phyloP scores from a whole-genome alignment of 352 stramenopile genomes.

The Paralagenidium karlingii region DNA sequence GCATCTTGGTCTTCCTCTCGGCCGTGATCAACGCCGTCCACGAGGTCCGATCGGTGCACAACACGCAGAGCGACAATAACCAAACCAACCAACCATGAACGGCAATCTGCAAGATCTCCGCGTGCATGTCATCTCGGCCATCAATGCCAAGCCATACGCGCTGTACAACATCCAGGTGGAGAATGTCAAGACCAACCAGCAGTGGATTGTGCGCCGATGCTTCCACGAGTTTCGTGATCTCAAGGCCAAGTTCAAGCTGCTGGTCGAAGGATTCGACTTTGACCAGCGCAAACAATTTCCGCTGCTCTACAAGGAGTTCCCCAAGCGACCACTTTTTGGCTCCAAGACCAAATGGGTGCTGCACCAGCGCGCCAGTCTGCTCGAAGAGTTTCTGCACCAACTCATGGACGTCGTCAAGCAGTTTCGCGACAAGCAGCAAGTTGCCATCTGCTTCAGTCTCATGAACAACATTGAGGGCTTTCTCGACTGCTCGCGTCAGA shows the following conservation, averaged over 20 bases:
- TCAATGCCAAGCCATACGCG: constrained; percentile 55
- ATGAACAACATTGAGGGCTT: constrained; percentile 56
- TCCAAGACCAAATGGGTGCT: constrained; percentile 53
- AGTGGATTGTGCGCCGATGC: constrained; percentile 55
- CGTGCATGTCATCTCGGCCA: constrained; percentile 53
- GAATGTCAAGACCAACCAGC: constrained; percentile 19
- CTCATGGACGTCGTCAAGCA: constrained; percentile 35
- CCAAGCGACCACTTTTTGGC: constrained; percentile 47
- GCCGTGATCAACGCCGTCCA: too few relatives aligned
- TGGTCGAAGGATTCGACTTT: constrained; percentile 26
- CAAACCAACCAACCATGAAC: too few relatives aligned
- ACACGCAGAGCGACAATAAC: too few relatives aligned
- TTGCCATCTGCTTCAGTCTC: constrained; percentile 62
- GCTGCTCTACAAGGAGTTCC: constrained; percentile 56
- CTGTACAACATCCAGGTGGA: constrained; percentile 58
- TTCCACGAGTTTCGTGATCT: constrained; percentile 70
- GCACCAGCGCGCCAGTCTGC: constrained; percentile 34
- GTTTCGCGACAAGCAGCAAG: constrained; percentile 37
- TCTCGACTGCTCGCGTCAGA: constrained; percentile 37
- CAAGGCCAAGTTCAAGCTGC: constrained; percentile 40
- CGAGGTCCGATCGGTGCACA: too few relatives aligned
- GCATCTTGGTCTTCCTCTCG: too few relatives aligned
- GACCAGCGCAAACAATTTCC: constrained; percentile 22
- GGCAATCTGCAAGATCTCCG: too few relatives aligned
- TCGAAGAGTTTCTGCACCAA: constrained; percentile 50